Evolutionary conservation across 1,284 basidiomycete genomes (phyloP).

Genomic region (Papiliotrema fonsecae): DNA sequence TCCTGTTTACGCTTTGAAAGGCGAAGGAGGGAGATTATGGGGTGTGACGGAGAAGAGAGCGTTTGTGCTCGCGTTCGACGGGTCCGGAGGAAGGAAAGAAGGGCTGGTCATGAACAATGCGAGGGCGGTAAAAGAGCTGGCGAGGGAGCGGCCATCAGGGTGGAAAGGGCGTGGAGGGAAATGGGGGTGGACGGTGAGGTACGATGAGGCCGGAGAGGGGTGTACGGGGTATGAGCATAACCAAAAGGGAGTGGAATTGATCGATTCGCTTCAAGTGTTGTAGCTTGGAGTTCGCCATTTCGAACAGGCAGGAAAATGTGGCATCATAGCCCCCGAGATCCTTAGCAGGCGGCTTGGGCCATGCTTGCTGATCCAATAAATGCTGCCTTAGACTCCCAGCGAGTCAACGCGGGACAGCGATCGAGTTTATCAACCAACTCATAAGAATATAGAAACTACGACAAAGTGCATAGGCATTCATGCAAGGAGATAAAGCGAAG

Average conservation of each 20-base stretch:
- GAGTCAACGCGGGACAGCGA: no score
- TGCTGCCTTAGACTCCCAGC: no score
- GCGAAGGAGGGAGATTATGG: conserved; percentile 45
- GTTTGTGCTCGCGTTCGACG: conserved; percentile 45
- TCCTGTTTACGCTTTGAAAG: conserved; percentile 43
- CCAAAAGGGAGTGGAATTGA: conserved; percentile 24
- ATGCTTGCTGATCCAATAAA: no score
- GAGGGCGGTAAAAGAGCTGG: conserved; percentile 10
- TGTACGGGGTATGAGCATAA: conserved; percentile 36
- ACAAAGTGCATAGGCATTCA: no score
- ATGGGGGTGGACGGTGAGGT: conserved; percentile 32
- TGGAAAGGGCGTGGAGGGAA: conserved; percentile 33
- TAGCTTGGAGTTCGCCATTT: not conserved
- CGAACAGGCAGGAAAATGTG: not conserved
- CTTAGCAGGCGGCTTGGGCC: not conserved
- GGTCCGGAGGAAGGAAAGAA: conserved; percentile 14
- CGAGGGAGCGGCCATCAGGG: conserved; percentile 16
- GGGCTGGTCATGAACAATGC: conserved; percentile 18
- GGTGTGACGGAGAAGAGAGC: conserved; percentile 43
- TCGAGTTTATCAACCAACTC: no score
- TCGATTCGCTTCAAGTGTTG: conserved; percentile 15
- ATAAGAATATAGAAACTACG: no score
- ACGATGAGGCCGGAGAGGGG: conserved; percentile 21
- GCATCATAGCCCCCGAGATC: not conserved
- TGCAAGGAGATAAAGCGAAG: no score